Percentiles rank a stretch among this genome's conserved stretches.
Conservation (phyloP, 2,329 filamentous ascomycete species). For the Fusarium veterinarium region DNA sequence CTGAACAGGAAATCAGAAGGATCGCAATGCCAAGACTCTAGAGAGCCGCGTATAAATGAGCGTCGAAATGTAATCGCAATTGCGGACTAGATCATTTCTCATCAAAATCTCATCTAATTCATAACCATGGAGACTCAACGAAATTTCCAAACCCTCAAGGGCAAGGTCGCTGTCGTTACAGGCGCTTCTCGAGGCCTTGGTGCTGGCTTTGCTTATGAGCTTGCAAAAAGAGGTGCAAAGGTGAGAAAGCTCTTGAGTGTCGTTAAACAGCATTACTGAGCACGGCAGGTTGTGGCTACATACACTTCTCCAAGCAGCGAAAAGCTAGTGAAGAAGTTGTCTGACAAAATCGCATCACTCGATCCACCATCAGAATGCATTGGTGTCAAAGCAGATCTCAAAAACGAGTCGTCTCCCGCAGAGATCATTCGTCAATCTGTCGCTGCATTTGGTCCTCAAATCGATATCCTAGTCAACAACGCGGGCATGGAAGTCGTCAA, state of each 20-base stretch:
- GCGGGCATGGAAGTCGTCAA: conserved; percentile 32
- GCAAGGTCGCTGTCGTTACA: conserved; percentile 27
- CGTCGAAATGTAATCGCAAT: fast-evolving
- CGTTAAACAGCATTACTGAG: neutral
- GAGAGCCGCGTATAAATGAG: neutral
- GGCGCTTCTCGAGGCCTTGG: conserved; percentile 31
- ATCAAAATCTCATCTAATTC: neutral
- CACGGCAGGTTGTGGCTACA: conserved; percentile 9
- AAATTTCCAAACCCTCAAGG: conserved; percentile 23
- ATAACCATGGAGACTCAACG: neutral
- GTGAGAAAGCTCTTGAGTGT: neutral
- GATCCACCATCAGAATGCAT: conserved; percentile 15
- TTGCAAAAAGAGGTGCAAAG: conserved; percentile 29
- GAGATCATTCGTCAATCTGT: conserved; percentile 5
- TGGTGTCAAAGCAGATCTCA: conserved; percentile 15
- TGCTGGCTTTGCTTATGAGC: conserved; percentile 20
- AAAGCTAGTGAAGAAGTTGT: conserved; percentile 6
- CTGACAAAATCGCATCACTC: conserved; percentile 6
- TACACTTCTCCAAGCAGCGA: conserved; percentile 26
- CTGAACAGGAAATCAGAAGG: neutral
- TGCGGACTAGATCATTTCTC: neutral
- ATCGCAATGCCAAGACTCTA: neutral
- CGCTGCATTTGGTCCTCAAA: neutral
- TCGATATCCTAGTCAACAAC: conserved; percentile 28
- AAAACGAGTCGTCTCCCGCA: neutral